Evolutionary conservation across 2,329 filamentous ascomycete genomes (phyloP).

Genomic region (Aspergillus ruber): DNA sequence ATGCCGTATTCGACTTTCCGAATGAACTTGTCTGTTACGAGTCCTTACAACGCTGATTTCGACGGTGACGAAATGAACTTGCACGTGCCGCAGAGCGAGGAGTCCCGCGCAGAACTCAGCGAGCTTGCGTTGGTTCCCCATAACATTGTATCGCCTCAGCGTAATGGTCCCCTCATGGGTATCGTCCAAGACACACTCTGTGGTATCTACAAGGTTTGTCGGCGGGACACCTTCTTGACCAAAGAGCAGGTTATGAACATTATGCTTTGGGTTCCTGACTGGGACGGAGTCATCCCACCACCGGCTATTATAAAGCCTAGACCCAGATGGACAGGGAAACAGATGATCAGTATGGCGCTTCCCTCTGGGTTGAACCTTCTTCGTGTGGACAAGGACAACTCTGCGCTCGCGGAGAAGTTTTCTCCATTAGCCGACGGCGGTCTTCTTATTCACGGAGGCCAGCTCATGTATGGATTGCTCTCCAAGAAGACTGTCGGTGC

Average conservation of each 20-base stretch:
- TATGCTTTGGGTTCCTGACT: conserved; percentile 94
- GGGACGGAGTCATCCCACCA: conserved; percentile 89
- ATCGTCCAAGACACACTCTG: conserved; percentile 97
- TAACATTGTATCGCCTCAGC: conserved; percentile 96
- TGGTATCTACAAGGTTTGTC: conserved; percentile 93
- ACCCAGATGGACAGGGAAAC: conserved; percentile 96
- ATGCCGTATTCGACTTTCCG: conserved; percentile 99
- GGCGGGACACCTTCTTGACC: conserved; percentile 82
- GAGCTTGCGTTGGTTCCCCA: conserved; percentile 96
- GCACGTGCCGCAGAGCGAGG: conserved; percentile 96
- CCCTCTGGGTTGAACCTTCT: conserved; percentile 77
- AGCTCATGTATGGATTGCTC: conserved; percentile 83
- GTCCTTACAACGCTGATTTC: conserved; percentile 99
- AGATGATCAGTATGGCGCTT: conserved; percentile 90
- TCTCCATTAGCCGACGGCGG: conserved; percentile 68
- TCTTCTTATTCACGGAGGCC: conserved; percentile 74
- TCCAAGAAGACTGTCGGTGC: conserved; percentile 95
- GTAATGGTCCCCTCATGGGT: conserved; percentile 97
- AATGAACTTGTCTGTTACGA: conserved; percentile 93
- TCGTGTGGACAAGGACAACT: conserved; percentile 57
- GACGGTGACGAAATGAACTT: conserved; percentile 99
- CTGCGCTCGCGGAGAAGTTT: conserved; percentile 47
- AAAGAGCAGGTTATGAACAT: conserved; percentile 94
- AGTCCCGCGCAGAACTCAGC: conserved; percentile 89
- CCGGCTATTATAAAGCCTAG: conserved; percentile 91